These are phyloP conservation scores for Eutrema yunnanense DNA, from an alignment of 345 rosid genomes.

Conservation along the genomic window DNA sequence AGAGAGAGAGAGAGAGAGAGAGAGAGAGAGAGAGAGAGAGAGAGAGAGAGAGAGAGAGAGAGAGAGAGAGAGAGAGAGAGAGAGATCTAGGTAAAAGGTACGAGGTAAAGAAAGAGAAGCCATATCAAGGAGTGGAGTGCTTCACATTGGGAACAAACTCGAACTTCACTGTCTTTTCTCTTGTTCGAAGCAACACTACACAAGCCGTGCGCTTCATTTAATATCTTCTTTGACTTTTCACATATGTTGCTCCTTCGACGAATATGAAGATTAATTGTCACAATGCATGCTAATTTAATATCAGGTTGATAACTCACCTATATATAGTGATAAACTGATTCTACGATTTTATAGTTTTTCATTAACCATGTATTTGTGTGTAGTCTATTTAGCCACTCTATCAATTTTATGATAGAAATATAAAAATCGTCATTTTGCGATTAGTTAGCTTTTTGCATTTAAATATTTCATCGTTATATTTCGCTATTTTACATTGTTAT, in stretches of 20 bases:
- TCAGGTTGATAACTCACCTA: not conserved
- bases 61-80: not conserved
- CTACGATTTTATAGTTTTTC: not conserved
- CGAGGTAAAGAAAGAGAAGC: slow-evolving; percentile 29
- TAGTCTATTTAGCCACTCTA: no score
- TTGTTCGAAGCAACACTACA: slow-evolving; percentile 21
- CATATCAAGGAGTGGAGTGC: slow-evolving; percentile 29
- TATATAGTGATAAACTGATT: not conserved
- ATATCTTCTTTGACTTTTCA: slow-evolving; percentile 26
- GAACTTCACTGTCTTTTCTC: slow-evolving; percentile 26
- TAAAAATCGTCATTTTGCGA: no score
- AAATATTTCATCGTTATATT: not conserved
- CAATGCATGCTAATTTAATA: not conserved
- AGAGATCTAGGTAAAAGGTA: slow-evolving; percentile 23
- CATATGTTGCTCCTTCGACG: not conserved
- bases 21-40: not conserved
- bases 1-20: not conserved
- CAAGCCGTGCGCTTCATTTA: slow-evolving; percentile 25
- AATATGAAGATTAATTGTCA: not conserved
- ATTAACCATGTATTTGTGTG: not conserved
- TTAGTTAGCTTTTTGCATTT: no score
- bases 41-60: not conserved
- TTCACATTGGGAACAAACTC: slow-evolving; percentile 31
- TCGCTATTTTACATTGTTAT: not conserved
- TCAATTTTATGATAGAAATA: no score